These are phyloP conservation scores for Tardiomyces blankii DNA, from an alignment of 1,139 yeast species.

Conservation along the genomic window DNA sequence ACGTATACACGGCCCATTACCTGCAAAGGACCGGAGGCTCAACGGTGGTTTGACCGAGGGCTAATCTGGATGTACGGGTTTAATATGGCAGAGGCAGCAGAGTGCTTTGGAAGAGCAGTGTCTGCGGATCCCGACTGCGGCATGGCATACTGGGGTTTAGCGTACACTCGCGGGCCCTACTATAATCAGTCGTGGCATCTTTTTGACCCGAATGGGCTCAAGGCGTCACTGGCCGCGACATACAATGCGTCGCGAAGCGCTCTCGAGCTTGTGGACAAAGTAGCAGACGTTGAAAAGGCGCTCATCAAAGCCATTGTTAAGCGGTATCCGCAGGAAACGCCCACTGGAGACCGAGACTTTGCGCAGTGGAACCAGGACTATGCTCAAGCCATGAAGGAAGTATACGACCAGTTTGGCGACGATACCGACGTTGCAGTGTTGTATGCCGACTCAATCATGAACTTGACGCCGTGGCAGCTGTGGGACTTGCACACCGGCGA, in stretches of 20 bases:
- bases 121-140: conserved; percentile 1
- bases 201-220: too few species aligned
- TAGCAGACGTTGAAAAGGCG: neutral
- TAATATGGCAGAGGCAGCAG: neutral
- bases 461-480: conserved; percentile 2
- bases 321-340: neutral
- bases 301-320: neutral
- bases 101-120: conserved; percentile 2
- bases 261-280: neutral
- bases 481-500: conserved; percentile 1
- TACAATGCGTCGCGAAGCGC: too few species aligned
- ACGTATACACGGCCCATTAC: too few species aligned
- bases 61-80: neutral
- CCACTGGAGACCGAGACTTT: too few species aligned
- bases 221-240: too few species aligned
- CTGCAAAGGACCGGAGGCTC: too few species aligned
- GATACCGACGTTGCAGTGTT: conserved; percentile 1
- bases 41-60: too few species aligned
- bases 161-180: too few species aligned
- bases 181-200: too few species aligned
- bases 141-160: conserved; percentile 2
- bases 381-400: neutral
- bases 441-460: conserved; percentile 2
- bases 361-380: too few species aligned
- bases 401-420: conserved; percentile 1